Evolutionary conservation across 768 basidiomycete species (phyloP), one percentile per base, ranked within the genome.

Genomic region (Imleria badia): DNA sequence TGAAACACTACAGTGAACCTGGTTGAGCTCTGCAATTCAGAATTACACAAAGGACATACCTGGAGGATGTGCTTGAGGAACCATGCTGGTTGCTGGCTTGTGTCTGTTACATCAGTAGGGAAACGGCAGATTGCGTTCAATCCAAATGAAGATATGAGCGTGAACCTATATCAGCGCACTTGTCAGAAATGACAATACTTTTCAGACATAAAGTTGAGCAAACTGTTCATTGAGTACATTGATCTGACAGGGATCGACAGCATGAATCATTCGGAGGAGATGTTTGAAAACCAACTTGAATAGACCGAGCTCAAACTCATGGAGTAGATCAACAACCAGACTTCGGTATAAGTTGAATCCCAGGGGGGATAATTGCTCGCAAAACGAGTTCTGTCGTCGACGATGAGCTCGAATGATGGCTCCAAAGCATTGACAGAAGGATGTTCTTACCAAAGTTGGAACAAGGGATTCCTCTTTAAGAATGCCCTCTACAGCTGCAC

Each of bases 331-430:
- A 1, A 48, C 19, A 1, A 48, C 47, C 4, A 48, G 26, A n/a
- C n/a, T n/a, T n/a, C n/a, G n/a, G n/a, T n/a, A 41, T 2, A 50
- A 10, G 5, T 41, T 7, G 40, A 40, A 49, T 5, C 30, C 39
- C 5, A 50, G 14, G n/a, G 20, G n/a, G 1, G 30, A 22, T 26
- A 46, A 20, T 33, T 10, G 29, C 23, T 52, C 20, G 10, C 14
- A 52, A 33, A 52, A 52, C 7, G 36, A 11, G 30, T 52, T 52
- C 36, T 48, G 13, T 13, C n/a, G n/a, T n/a, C n/a, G n/a, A n/a
- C n/a, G n/a, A n/a, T n/a, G n/a, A n/a, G n/a, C n/a, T n/a, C n/a
- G n/a, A n/a, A n/a, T n/a, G n/a, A n/a, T n/a, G n/a, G n/a, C n/a
- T n/a, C n/a, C n/a, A n/a, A n/a, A n/a, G n/a, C n/a, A n/a, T n/a